Percentiles rank a stretch among this genome's conserved stretches.
phyloP scores from a whole-genome alignment of 176 grass and related monocot genomes.

The Puya raimondii region DNA sequence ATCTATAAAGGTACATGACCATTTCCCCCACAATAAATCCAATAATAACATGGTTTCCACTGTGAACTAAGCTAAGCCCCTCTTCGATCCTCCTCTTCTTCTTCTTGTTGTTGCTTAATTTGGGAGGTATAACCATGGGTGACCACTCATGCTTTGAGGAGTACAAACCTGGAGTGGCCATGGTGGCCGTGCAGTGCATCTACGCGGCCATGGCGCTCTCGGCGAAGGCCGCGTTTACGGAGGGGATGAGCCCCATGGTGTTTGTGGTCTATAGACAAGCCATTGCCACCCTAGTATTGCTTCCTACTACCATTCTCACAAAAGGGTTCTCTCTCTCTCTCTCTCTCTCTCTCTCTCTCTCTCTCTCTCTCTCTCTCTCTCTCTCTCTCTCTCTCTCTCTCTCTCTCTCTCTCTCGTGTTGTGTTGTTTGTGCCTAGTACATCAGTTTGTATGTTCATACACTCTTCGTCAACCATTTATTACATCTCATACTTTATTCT shows the following conservation, averaged over 20 bases:
- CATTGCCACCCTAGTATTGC: conserved; percentile 34
- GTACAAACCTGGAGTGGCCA: conserved; percentile 56
- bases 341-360: conserved; percentile 16
- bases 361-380: background rate
- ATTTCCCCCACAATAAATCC: no score
- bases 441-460: no score
- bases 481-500: no score
- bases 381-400: background rate
- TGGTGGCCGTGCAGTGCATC: conserved; percentile 65
- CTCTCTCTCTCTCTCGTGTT: conserved; percentile 17
- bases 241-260: conserved; percentile 61
- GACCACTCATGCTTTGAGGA: conserved; percentile 25
- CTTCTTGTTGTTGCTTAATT: background rate
- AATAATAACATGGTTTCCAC: no score
- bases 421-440: background rate
- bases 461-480: no score
- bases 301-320: conserved; percentile 22
- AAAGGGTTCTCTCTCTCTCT: conserved; percentile 24
- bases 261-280: conserved; percentile 77
- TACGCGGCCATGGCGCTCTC: conserved; percentile 51
- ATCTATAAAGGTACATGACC: no score
- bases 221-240: conserved; percentile 45
- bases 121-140: background rate
- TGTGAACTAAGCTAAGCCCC: background rate
- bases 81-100: background rate